Evolutionary conservation across 2,329 filamentous ascomycete species (phyloP).

Genomic region (Colletotrichum tropicicola): DNA sequence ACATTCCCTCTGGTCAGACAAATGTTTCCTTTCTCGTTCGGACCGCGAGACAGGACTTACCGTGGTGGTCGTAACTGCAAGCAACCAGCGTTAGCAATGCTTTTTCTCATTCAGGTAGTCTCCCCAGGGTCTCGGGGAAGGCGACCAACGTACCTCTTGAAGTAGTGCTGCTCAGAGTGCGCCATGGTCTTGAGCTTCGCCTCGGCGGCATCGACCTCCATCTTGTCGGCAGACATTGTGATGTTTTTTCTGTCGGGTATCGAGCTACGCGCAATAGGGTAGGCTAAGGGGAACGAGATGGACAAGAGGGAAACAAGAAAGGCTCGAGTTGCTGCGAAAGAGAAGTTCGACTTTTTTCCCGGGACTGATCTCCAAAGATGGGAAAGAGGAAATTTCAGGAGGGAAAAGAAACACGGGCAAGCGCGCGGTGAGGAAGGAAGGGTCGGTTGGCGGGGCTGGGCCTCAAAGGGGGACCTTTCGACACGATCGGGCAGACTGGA

Average conservation of each 20-base stretch:
- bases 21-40: conserved; percentile 18
- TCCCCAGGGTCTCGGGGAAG: conserved; percentile 14
- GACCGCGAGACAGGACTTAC: conserved; percentile 56
- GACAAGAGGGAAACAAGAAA: neutral
- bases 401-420: conserved; percentile 16
- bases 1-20: conserved; percentile 15
- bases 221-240: conserved; percentile 57
- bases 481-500: conserved; percentile 29
- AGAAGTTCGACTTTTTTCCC: neutral
- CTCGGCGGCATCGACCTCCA: conserved; percentile 69
- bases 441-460: conserved; percentile 17
- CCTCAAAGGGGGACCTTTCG: conserved; percentile 14
- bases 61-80: conserved; percentile 94
- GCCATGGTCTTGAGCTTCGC: conserved; percentile 76
- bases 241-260: neutral
- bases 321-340: neutral
- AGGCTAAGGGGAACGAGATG: neutral
- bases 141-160: conserved; percentile 78
- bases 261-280: neutral
- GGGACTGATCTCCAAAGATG: neutral
- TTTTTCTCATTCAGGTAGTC: neutral
- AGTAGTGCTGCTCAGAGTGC: conserved; percentile 98
- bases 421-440: conserved; percentile 26
- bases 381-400: conserved; percentile 19
- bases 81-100: conserved; percentile 30